Base-by-base conservation (phyloP, 176 grass and related monocot species). In the Rhynchospora pubera region DNA sequence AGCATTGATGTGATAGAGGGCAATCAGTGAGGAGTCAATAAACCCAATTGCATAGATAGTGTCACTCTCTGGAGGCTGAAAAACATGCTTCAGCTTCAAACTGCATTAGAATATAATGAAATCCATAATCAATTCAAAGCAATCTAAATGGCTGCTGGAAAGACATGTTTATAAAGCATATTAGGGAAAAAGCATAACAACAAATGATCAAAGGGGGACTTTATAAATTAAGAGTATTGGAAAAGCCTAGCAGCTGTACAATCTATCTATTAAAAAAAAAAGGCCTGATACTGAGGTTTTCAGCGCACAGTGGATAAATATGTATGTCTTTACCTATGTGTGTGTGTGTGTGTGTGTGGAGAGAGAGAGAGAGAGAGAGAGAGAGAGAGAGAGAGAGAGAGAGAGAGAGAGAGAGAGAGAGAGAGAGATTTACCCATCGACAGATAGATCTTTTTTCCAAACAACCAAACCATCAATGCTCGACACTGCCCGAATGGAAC, bases 391-490 rank as follows among this genome's bases (percentile, higher is more conserved):
- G n/a, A n/a, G n/a, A n/a, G n/a, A n/a, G n/a, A n/a, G n/a, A n/a
- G n/a, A n/a, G n/a, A n/a, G n/a, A n/a, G 72, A 65, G 58, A 52
- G 59, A 78, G 44, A 45, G 77, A 43, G 68, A 86, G 55, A 39
- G 34, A 39, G 34, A 39, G 34, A 39, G 34, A 39, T 3, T 39
- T 93, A 99, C 97, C 86, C 87, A 93, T 99, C 84, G 79, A 85
- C 65, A 73, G 93, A 19, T 13, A 99, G 45, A 47, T 99, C 91
- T 79, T 99, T 96, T 86, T 61, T 89, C 97, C 97, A 99, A 63
- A 87, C 87, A 90, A 96, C 88, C 32, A 78, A 28, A 9, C 97
- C 97, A 90, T 96, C 97, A 78, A 90, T 91, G 86, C 90, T 93
- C 75, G 97, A 93, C 58, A 99, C 28, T 60, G 93, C 97, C 63